Percentiles rank a stretch among this genome's conserved stretches.
Evolutionary conservation across 2,329 filamentous ascomycete genomes (phyloP).

Genomic region (Alternaria gansuensis): DNA sequence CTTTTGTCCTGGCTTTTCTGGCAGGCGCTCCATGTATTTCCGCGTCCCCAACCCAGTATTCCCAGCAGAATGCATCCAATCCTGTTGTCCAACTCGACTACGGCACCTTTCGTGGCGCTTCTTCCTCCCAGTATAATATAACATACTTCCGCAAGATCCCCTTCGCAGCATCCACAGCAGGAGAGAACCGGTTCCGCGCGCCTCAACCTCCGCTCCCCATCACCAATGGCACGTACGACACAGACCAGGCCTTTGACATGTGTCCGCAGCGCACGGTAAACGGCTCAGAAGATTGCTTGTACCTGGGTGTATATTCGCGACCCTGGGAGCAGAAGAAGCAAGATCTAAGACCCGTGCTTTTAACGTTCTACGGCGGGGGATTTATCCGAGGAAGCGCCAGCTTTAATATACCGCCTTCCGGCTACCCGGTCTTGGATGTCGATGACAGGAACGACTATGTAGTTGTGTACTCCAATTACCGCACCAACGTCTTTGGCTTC

Average conservation of each 20-base stretch:
- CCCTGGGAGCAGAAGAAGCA: constrained; percentile 59
- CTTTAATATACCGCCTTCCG: constrained; percentile 65
- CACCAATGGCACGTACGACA: constrained; percentile 63
- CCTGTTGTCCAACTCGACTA: constrained; percentile 47
- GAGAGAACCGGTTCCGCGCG: constrained; percentile 67
- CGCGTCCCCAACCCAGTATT: constrained; percentile 20
- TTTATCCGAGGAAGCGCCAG: constrained; percentile 67
- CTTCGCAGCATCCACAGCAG: constrained; percentile 66
- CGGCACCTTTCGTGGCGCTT: constrained; percentile 62
- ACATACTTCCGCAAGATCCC: constrained; percentile 69
- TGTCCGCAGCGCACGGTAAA: constrained; percentile 66
- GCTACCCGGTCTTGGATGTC: constrained; percentile 67
- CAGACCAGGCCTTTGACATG: constrained; percentile 64
- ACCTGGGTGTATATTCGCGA: constrained; percentile 67
- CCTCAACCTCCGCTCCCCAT: constrained; percentile 65
- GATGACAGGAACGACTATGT: constrained; percentile 62
- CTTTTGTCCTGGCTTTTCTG: constrained; percentile 18
- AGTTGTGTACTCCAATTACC: constrained; percentile 64
- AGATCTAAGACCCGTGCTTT: constrained; percentile 64
- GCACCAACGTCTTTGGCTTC: constrained; percentile 66
- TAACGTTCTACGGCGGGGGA: constrained; percentile 69
- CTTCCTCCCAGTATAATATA: constrained; percentile 63
- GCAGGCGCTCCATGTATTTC: constrained; percentile 13
- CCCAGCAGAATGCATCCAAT: constrained; percentile 20
- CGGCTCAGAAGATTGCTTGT: constrained; percentile 69